phyloP scores from a whole-genome alignment of 331 rosid species.

The Erythrophleum ivorense region DNA sequence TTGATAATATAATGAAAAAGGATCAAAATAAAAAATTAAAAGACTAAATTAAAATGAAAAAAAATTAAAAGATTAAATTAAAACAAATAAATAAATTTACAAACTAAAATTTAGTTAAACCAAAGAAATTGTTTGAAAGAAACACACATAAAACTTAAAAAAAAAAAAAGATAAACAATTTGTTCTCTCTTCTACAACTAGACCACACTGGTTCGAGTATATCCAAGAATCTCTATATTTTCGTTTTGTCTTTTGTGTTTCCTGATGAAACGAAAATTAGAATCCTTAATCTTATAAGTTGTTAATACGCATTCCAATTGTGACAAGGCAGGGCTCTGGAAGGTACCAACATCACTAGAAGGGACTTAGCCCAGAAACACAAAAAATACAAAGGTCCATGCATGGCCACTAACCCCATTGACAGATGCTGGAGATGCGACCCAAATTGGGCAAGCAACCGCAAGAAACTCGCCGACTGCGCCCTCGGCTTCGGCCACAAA shows the following conservation, averaged over 20 bases:
- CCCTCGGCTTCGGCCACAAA: constrained; percentile 38
- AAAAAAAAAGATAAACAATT: too few species aligned
- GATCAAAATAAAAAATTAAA: too few species aligned
- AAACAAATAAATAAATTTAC: too few species aligned
- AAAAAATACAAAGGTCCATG: constrained; percentile 35
- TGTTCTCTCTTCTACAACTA: too few species aligned
- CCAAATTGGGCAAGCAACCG: constrained; percentile 48
- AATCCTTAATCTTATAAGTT: background rate
- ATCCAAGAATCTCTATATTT: background rate
- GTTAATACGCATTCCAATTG: background rate
- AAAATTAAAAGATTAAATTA: too few species aligned
- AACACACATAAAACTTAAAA: too few species aligned
- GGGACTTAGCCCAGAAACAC: constrained; percentile 32
- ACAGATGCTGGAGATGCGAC: constrained; percentile 52
- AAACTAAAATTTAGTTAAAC: too few species aligned
- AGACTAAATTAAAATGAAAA: too few species aligned
- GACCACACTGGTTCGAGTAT: background rate
- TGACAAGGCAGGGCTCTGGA: constrained; percentile 8
- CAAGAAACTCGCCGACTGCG: constrained; percentile 45
- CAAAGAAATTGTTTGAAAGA: too few species aligned
- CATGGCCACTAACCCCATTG: constrained; percentile 44
- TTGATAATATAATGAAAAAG: too few species aligned
- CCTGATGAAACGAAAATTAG: too few species aligned
- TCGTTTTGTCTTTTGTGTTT: too few species aligned
- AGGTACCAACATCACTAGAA: constrained; percentile 54